These are phyloP conservation scores for Aspergillus jensenii DNA, from an alignment of 2,329 filamentous ascomycete species.

Conservation along the genomic window DNA sequence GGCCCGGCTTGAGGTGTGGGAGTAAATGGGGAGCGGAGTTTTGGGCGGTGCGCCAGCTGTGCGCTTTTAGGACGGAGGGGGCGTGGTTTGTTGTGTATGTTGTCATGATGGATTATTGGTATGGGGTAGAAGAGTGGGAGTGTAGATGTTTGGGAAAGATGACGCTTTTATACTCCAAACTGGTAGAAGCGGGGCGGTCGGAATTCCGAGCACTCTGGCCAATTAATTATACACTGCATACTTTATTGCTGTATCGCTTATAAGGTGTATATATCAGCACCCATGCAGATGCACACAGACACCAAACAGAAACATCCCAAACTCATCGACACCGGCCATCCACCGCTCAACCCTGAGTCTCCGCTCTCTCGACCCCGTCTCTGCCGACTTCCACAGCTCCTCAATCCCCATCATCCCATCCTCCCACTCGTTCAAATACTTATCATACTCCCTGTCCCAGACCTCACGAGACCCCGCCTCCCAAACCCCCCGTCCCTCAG, in stretches of 20 bases:
- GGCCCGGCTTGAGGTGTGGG: constrained; percentile 33
- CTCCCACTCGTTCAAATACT: constrained; percentile 38
- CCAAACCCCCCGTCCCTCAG: constrained; percentile 48
- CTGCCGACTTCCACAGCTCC: constrained; percentile 52
- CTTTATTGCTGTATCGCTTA: no score
- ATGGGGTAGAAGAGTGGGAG: no score
- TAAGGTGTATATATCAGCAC: no score
- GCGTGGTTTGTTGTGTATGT: constrained; percentile 43
- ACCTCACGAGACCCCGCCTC: constrained; percentile 31
- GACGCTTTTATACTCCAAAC: no score
- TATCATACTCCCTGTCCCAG: constrained; percentile 47
- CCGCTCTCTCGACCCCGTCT: constrained; percentile 27
- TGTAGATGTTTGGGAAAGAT: no score
- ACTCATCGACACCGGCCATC: constrained; percentile 54
- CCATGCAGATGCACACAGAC: constrained; percentile 30
- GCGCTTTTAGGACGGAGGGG: constrained; percentile 41
- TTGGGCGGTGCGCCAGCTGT: constrained; percentile 34
- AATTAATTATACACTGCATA: no score
- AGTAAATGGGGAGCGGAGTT: constrained; percentile 44
- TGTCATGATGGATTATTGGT: constrained; percentile 11
- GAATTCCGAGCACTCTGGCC: neutral
- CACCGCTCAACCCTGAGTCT: constrained; percentile 47
- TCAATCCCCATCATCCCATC: constrained; percentile 47
- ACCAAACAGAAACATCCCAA: constrained; percentile 55
- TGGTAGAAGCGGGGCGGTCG: no score